Base-by-base conservation (phyloP, 306 rosid genomes). In the Echinosophora koreensis region DNA sequence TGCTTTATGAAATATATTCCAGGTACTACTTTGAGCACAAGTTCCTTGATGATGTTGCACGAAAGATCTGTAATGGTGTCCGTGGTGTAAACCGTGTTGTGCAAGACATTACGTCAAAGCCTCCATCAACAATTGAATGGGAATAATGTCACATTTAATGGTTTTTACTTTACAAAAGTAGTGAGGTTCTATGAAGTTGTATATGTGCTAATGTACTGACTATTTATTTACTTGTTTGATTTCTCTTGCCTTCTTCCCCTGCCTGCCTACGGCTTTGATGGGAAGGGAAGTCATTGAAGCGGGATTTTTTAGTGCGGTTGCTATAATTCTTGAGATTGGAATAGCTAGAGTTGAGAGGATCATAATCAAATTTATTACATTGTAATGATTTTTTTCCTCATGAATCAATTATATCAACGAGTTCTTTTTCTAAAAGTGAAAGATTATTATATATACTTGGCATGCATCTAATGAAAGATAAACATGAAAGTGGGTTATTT, bases 51-150 rank as follows among this genome's bases (percentile, higher is more conserved):
- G 87, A 95, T 56, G 97, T 92, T 28, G 50, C 97, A 3, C 87
- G 93, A 38, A 95, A 92, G 89, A 95, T 95, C 35, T 95, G 98
- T 77, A 92, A 92, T 47, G 86, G 89, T 46, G 94, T 95, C 54
- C 92, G 96, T 3, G 98, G 97, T 9, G 96, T 95, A 63, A 95
- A 95, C 84, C 87, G 97, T 15, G 97, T 95, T 44, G 92, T 89
- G 69, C 94, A 84, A 69, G 97, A 95, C 84, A 90, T 95, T 71
- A 95, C 97, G 0, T 95, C 97, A n/a, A 95, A 95, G 90, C 98
- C 97, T 18, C 98, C 98, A 15, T 90, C 98, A 30, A 95, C 98
- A 34, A 95, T 95, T 66, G 98, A 95, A 78, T 95, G 97, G 97
- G 98, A 95, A 86, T 94, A 76, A 84, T 27, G 35, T 46, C 61